These are phyloP conservation scores for Leccinum aurantiacum DNA, from an alignment of 768 basidiomycete species.

Conservation along the genomic window DNA sequence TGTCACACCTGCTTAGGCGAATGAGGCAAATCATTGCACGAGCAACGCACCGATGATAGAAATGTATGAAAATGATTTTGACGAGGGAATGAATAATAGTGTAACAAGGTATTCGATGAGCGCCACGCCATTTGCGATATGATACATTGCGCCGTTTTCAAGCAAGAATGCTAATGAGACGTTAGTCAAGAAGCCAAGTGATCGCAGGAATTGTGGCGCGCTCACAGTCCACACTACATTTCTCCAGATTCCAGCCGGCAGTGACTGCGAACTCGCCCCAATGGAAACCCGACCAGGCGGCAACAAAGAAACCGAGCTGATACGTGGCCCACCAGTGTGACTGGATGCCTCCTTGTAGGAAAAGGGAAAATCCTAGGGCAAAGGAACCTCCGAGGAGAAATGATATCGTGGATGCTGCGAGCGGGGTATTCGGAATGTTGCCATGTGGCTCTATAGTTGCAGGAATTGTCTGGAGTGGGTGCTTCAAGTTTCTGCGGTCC, in stretches of 20 bases:
- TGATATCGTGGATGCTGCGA: conserved; percentile 73
- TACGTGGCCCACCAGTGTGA: conserved; percentile 63
- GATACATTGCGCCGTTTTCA: conserved; percentile 86
- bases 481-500: conserved; percentile 37
- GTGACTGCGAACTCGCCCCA: conserved; percentile 95
- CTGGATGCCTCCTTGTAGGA: conserved; percentile 45
- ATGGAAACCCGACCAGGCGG: conserved; percentile 86
- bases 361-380: conserved; percentile 53
- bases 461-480: conserved; percentile 59
- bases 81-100: conserved; percentile 62
- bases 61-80: conserved; percentile 60
- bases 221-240: conserved; percentile 92
- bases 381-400: conserved; percentile 82
- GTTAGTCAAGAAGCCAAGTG: conserved; percentile 5
- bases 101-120: conserved; percentile 77
- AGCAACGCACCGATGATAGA: conserved; percentile 53
- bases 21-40: not conserved
- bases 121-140: conserved; percentile 77
- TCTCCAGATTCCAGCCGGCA: conserved; percentile 92
- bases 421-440: conserved; percentile 85
- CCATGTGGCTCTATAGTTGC: conserved; percentile 40
- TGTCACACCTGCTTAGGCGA: conserved; percentile 29
- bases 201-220: conserved; percentile 14
- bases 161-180: conserved; percentile 76
- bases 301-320: conserved; percentile 80